These are phyloP conservation scores for Diaporthe longicolla DNA, from an alignment of 2,329 filamentous ascomycete genomes.

Conservation along the genomic window DNA sequence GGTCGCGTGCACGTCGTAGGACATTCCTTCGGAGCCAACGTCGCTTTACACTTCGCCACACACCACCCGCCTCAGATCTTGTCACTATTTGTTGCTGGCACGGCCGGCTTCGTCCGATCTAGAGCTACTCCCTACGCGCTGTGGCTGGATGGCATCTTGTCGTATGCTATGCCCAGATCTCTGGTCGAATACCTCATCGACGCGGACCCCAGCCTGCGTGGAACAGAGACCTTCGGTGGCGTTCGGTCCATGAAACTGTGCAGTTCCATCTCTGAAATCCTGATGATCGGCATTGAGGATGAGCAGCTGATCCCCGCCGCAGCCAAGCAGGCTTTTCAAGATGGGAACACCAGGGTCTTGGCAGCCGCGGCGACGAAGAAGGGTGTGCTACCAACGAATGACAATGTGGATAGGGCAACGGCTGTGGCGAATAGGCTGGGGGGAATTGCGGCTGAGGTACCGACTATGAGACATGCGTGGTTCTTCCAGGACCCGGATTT, in stretches of 20 bases:
- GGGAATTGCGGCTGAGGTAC: not conserved
- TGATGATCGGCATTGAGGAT: not conserved
- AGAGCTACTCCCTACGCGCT: not conserved
- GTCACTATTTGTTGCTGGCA: slow-evolving; percentile 1
- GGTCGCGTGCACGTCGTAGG: slow-evolving; percentile 8
- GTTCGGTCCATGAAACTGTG: not conserved
- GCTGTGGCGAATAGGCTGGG: slow-evolving; percentile 14
- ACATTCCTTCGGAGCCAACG: slow-evolving; percentile 21
- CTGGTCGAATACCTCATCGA: slow-evolving; percentile 16
- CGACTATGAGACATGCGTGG: slow-evolving; percentile 13
- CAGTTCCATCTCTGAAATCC: not conserved
- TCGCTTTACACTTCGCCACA: slow-evolving; percentile 17
- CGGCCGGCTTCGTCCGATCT: not conserved
- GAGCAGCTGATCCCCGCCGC: not conserved
- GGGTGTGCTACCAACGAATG: slow-evolving; percentile 4
- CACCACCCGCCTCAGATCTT: not conserved
- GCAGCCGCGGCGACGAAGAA: slow-evolving; percentile 10
- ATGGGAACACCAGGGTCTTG: not conserved
- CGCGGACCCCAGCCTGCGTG: slow-evolving; percentile 1
- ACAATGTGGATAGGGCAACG: slow-evolving; percentile 23
- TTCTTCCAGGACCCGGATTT: slow-evolving; percentile 4
- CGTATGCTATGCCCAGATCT: not conserved
- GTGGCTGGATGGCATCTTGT: not conserved
- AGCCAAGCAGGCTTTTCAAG: not conserved
- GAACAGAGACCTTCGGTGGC: not conserved